Evolutionary conservation across 2,329 filamentous ascomycete species (phyloP).

Genomic region (Calonectria honghensis): DNA sequence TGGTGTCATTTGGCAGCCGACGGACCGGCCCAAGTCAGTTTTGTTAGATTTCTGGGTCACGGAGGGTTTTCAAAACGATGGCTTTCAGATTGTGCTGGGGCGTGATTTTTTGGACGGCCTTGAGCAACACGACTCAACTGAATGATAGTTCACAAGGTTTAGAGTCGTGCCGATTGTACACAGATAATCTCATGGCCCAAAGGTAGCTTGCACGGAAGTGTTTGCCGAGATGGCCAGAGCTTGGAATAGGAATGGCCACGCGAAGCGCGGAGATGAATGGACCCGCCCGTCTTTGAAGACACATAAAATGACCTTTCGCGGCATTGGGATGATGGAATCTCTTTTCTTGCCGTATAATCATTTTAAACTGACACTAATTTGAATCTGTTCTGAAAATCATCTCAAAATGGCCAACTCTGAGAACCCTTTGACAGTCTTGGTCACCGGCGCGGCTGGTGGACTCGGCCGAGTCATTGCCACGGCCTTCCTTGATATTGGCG

Average conservation of each 20-base stretch:
- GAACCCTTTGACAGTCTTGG: constrained; percentile 7
- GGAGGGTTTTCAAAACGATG: neutral
- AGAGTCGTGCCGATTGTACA: neutral
- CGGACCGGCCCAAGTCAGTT: neutral
- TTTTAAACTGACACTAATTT: neutral
- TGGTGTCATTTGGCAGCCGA: neutral
- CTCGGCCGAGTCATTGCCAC: constrained; percentile 16
- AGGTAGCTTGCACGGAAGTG: neutral
- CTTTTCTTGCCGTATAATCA: neutral
- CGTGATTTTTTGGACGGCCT: neutral
- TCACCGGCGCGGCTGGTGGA: constrained; percentile 1
- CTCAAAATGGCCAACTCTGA: constrained; percentile 9
- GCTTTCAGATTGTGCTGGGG: neutral
- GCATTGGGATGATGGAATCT: neutral
- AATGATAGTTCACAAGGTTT: neutral
- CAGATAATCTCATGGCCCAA: neutral
- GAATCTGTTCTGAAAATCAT: neutral
- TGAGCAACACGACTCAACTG: too few relatives aligned
- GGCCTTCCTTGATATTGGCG: constrained; percentile 7
- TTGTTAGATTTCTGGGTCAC: neutral
- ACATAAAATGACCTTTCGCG: neutral
- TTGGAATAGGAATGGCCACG: neutral
- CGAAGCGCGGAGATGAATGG: constrained; percentile 18
- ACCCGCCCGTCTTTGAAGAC: neutral
- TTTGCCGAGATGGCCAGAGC: neutral